Percentiles rank a stretch among this genome's conserved stretches.
Evolutionary conservation across 2,329 filamentous ascomycete genomes (phyloP).

Genomic region (Verticillium nonalfalfae): DNA sequence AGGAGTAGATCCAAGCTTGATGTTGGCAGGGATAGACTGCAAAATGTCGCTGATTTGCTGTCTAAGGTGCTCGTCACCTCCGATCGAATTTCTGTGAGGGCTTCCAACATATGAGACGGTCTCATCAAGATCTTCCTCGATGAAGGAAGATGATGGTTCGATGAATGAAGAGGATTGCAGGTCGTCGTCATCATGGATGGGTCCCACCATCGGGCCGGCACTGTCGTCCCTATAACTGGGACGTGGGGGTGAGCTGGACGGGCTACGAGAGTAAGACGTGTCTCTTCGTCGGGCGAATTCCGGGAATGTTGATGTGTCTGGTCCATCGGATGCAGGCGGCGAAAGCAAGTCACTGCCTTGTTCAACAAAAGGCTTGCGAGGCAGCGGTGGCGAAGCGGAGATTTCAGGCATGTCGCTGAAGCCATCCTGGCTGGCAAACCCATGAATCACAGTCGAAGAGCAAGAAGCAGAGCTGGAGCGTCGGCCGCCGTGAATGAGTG

Average conservation of each 20-base stretch:
- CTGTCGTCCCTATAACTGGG: slow-evolving; percentile 20
- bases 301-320: not conserved
- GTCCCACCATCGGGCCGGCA: slow-evolving; percentile 36
- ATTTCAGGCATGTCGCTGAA: slow-evolving; percentile 37
- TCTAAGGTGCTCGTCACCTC: slow-evolving; percentile 63
- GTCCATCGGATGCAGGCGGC: not conserved
- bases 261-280: slow-evolving; percentile 20
- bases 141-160: slow-evolving; percentile 32
- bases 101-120: slow-evolving; percentile 20
- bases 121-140: slow-evolving; percentile 42
- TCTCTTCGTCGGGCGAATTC: slow-evolving; percentile 2
- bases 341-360: not conserved
- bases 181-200: slow-evolving; percentile 33
- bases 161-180: slow-evolving; percentile 12
- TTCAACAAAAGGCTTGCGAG: slow-evolving; percentile 17
- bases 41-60: slow-evolving; percentile 76
- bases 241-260: slow-evolving; percentile 32
- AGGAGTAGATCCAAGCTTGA: slow-evolving; percentile 58
- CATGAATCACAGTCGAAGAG: slow-evolving; percentile 31
- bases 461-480: slow-evolving; percentile 25
- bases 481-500: slow-evolving; percentile 21
- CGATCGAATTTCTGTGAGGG: slow-evolving; percentile 28
- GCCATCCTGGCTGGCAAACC: slow-evolving; percentile 28
- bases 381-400: slow-evolving; percentile 36
- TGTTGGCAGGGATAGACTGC: slow-evolving; percentile 69